A percentile compares a stretch with the other conserved stretches of the same genome.
Evolutionary conservation across 345 rosid species (phyloP).

Genomic region (Murraya koenigii): DNA sequence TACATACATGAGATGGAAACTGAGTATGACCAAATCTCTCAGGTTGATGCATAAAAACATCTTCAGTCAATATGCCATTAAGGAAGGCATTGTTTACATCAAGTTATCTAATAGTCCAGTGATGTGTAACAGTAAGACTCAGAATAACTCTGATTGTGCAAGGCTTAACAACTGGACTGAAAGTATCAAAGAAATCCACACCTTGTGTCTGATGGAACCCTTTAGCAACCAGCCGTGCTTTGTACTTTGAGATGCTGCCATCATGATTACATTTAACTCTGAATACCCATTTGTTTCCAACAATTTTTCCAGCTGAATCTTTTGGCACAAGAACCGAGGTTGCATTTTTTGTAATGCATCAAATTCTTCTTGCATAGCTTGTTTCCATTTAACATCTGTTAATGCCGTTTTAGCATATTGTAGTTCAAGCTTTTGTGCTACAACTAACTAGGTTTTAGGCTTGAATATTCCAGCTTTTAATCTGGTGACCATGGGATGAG

Average conservation of each 20-base stretch:
- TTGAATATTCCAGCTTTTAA: not conserved
- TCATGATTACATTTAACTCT: not conserved
- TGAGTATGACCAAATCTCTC: not conserved
- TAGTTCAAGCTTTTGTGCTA: not conserved
- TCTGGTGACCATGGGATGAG: not conserved
- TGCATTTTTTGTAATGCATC: not conserved
- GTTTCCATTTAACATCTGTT: not conserved
- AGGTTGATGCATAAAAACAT: not conserved
- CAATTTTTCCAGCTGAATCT: not conserved
- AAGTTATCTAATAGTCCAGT: fast-evolving
- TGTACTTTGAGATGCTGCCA: not conserved
- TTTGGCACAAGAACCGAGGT: not conserved
- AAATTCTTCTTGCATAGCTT: not conserved
- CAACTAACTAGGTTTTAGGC: not conserved
- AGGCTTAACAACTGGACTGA: not conserved
- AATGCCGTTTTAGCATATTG: not conserved
- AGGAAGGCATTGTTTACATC: not conserved
- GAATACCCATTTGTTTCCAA: not conserved
- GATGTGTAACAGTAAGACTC: not conserved
- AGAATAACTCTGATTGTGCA: not conserved
- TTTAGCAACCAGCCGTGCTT: not conserved
- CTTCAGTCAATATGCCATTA: not conserved
- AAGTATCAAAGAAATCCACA: not conserved
- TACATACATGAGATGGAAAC: fast-evolving
- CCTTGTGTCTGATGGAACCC: not conserved